Percentiles rank a stretch among this genome's conserved stretches.
Evolutionary conservation across 352 stramenopile genomes (phyloP).

Genomic region (Phytophthora sansomeana): DNA sequence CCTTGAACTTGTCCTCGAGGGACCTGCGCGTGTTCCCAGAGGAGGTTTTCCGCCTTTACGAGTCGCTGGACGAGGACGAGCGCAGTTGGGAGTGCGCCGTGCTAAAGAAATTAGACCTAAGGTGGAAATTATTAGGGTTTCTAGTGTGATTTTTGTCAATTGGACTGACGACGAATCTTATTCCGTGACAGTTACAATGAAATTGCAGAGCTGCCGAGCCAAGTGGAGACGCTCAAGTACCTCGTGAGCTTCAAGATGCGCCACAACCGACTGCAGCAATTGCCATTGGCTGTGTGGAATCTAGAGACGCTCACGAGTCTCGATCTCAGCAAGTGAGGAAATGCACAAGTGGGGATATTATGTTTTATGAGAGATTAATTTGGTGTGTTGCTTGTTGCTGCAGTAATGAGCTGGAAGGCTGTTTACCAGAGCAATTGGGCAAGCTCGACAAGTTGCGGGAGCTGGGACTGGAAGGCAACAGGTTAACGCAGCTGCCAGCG

Average conservation of each 20-base stretch:
- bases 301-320: constrained; percentile 67
- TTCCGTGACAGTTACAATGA: constrained; percentile 71
- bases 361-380: not conserved
- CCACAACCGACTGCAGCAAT: constrained; percentile 63
- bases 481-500: constrained; percentile 63
- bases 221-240: constrained; percentile 58
- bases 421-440: constrained; percentile 56
- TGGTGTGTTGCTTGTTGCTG: constrained; percentile 15
- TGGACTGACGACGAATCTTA: not conserved
- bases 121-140: constrained; percentile 30
- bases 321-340: constrained; percentile 81
- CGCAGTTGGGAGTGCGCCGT: constrained; percentile 75
- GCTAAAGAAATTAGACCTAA: constrained; percentile 79
- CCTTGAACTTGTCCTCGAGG: constrained; percentile 70
- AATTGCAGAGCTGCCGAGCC: constrained; percentile 56
- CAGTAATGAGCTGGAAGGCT: constrained; percentile 70
- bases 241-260: constrained; percentile 76
- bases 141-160: constrained; percentile 4
- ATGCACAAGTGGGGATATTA: not conserved
- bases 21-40: constrained; percentile 58
- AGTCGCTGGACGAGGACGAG: constrained; percentile 72
- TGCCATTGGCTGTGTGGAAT: constrained; percentile 68
- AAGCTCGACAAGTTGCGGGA: constrained; percentile 68
- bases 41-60: constrained; percentile 69
- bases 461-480: constrained; percentile 72